These are phyloP conservation scores for Meyerozyma elateridarum DNA, from an alignment of 1,139 yeast species.

Conservation along the genomic window DNA sequence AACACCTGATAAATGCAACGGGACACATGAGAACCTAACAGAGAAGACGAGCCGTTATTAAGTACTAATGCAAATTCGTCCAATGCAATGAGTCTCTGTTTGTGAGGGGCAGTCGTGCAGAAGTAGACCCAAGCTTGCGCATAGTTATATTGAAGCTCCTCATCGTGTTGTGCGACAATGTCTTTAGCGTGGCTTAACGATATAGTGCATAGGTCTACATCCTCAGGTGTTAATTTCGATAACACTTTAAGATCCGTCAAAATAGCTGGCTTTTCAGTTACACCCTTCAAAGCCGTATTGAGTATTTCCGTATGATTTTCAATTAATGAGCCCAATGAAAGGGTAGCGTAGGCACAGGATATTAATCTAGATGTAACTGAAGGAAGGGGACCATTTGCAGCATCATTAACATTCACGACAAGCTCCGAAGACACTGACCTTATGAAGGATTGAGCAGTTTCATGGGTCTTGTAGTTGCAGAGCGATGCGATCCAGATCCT, in stretches of 20 bases:
- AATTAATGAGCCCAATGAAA: constrained; percentile 12
- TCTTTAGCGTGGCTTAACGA: constrained; percentile 28
- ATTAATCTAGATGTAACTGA: constrained; percentile 46
- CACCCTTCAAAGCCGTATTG: constrained; percentile 21
- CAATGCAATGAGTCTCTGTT: constrained; percentile 28
- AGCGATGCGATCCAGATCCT: constrained; percentile 64
- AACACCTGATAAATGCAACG: constrained; percentile 15
- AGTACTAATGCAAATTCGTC: constrained; percentile 22
- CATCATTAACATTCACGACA: constrained; percentile 37
- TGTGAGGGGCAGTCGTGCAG: constrained; percentile 34
- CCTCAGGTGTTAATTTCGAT: constrained; percentile 39
- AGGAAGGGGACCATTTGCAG: constrained; percentile 44
- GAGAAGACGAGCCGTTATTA: constrained; percentile 17
- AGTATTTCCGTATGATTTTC: constrained; percentile 13
- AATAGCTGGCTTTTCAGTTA: constrained; percentile 39
- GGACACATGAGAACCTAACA: constrained; percentile 15
- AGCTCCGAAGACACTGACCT: constrained; percentile 26
- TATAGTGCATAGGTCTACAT: constrained; percentile 48
- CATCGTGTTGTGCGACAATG: constrained; percentile 8
- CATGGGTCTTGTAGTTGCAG: constrained; percentile 21
- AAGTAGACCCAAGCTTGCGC: constrained; percentile 42
- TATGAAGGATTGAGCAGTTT: constrained; percentile 9
- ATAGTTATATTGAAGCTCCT: constrained; percentile 12
- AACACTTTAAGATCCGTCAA: constrained; percentile 43
- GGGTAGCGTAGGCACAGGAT: constrained; percentile 42